A percentile compares a stretch with the other conserved stretches of the same genome.
These are phyloP conservation scores for Priceomyces fermenticarens DNA, from an alignment of 805 yeast genomes.

Conservation along the genomic window DNA sequence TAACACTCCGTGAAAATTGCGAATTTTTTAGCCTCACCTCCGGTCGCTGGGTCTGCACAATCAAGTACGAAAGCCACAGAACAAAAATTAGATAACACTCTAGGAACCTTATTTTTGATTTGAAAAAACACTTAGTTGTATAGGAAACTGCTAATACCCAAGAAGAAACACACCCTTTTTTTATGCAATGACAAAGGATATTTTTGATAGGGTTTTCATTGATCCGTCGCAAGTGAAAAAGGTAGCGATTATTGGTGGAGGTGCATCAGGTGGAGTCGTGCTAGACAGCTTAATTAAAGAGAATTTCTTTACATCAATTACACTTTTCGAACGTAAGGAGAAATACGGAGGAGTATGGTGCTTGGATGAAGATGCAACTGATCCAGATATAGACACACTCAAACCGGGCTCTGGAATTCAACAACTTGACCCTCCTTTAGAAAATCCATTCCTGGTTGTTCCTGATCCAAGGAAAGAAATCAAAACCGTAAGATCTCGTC, in stretches of 20 bases:
- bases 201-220: background rate
- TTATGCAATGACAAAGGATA: no score
- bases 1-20: no score
- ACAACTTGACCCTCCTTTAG: slow-evolving; percentile 26
- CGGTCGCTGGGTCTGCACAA: no score
- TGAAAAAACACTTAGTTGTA: no score
- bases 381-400: slow-evolving; percentile 17
- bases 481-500: slow-evolving; percentile 10
- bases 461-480: slow-evolving; percentile 5
- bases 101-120: no score
- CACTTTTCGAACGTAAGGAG: slow-evolving; percentile 39
- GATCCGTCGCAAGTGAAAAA: slow-evolving; percentile 13
- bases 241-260: slow-evolving; percentile 50
- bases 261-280: slow-evolving; percentile 47
- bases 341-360: slow-evolving; percentile 46
- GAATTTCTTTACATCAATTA: slow-evolving; percentile 26
- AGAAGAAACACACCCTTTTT: no score
- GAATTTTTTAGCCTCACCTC: no score
- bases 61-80: no score
- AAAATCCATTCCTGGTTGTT: slow-evolving; percentile 20
- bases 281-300: slow-evolving; percentile 39
- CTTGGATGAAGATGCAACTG: slow-evolving; percentile 20
- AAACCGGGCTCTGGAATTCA: slow-evolving; percentile 18
- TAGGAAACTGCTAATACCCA: no score
- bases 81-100: no score